These are phyloP conservation scores for Skeletonema grethae DNA, from an alignment of 108 stramenopile species.

Conservation along the genomic window DNA sequence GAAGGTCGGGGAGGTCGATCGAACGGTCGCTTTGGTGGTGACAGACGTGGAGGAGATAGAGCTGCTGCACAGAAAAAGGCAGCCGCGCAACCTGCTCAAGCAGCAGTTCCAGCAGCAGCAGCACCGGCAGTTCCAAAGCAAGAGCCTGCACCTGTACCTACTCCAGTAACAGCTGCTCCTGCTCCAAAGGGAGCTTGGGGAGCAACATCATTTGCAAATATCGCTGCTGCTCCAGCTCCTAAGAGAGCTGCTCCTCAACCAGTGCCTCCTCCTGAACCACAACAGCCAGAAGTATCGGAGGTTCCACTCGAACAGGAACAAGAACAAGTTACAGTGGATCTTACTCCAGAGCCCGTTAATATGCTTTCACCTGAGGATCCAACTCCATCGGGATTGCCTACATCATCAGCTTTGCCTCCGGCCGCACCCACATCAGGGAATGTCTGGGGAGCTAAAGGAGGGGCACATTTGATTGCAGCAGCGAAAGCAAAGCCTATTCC, in stretches of 20 bases:
- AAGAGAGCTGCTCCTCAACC: slow-evolving; percentile 27
- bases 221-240: slow-evolving; percentile 16
- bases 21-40: slow-evolving; percentile 31
- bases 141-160: slow-evolving; percentile 44
- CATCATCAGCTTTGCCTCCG: slow-evolving; percentile 21
- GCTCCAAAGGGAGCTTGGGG: slow-evolving; percentile 75
- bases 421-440: slow-evolving; percentile 58
- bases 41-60: slow-evolving; percentile 21
- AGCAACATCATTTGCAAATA: slow-evolving; percentile 31
- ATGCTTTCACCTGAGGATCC: slow-evolving; percentile 48
- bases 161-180: slow-evolving; percentile 50
- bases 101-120: slow-evolving; percentile 3
- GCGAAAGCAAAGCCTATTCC: slow-evolving; percentile 63
- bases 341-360: slow-evolving; percentile 22
- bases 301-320: slow-evolving; percentile 10
- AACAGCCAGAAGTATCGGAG: slow-evolving; percentile 22
- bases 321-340: slow-evolving; percentile 46
- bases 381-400: slow-evolving; percentile 54
- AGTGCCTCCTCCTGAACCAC: slow-evolving; percentile 12
- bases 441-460: slow-evolving; percentile 90
- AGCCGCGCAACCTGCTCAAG: background rate
- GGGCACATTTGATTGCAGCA: slow-evolving; percentile 82
- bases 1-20: slow-evolving; percentile 44
- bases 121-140: slow-evolving; percentile 32
- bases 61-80: slow-evolving; percentile 7